Conservation (phyloP, 768 basidiomycete genomes). For the Rhizopogon salebrosus region DNA sequence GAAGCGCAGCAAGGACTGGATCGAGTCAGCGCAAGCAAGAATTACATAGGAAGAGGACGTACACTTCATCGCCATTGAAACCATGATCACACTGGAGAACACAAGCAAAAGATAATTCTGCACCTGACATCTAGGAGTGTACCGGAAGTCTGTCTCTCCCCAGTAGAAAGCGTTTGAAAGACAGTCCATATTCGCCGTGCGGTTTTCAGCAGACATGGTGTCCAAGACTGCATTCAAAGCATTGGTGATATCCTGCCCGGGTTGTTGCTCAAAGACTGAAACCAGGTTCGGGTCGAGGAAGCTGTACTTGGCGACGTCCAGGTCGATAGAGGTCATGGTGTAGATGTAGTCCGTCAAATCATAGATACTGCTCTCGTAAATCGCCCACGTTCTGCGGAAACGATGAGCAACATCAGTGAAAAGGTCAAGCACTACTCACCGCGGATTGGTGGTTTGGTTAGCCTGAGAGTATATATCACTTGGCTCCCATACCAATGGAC, state of each 20-base stretch:
- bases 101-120: conserved; percentile 57
- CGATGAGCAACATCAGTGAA: conserved; percentile 8
- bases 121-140: conserved; percentile 49
- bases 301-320: conserved; percentile 36
- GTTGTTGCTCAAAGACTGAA: conserved; percentile 48
- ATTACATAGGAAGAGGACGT: conserved; percentile 17
- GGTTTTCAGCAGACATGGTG: conserved; percentile 32
- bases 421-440: conserved; percentile 14
- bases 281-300: conserved; percentile 51
- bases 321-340: conserved; percentile 42
- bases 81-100: conserved; percentile 49
- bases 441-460: conserved; percentile 29
- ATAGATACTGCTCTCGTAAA: conserved; percentile 54
- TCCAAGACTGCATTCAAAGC: conserved; percentile 41
- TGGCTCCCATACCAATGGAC: conserved; percentile 47
- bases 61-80: conserved; percentile 58
- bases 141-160: conserved; percentile 55
- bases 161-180: conserved; percentile 56
- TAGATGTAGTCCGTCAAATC: conserved; percentile 66
- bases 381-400: conserved; percentile 45
- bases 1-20: conserved; percentile 60
- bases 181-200: conserved; percentile 42
- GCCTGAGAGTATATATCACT: conserved; percentile 33
- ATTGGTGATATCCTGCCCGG: conserved; percentile 58
- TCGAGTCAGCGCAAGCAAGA: neutral